Evolutionary conservation across 2,329 filamentous ascomycete genomes (phyloP), one percentile per base, ranked within the genome.

Genomic region (Calonectria pauciramosa): DNA sequence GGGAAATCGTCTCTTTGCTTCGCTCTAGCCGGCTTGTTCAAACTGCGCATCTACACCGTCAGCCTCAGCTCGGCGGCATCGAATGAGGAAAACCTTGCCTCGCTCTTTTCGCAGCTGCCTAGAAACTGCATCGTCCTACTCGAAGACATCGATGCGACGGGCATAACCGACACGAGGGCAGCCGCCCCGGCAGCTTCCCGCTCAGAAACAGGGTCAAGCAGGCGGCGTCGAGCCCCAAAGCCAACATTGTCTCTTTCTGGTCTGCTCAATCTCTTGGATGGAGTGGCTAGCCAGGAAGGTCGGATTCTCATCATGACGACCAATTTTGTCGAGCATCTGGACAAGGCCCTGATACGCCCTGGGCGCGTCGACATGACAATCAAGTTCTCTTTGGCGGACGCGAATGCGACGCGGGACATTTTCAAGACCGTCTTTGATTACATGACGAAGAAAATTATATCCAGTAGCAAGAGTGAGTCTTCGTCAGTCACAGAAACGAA

Each of bases 321-420:
- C 2, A 82, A 82, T 52, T 56, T 80, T 36, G 68, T 75, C 28
- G 66, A 81, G 47, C 73, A 80, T 38, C 73, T 82, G 3, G 77
- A 82, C 59, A 9, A 67, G 16, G 79, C 76, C n/a, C 68, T 82
- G 1, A 79, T 73, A 7, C 74, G 76, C 13, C 72, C 80, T 66
- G 74, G 92, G 0, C 85, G 92, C 2, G 89, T 94, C 0, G 92
- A 94, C 73, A 86, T 92, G 82, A 88, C 88, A 56, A 87, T 93
- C 18, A 83, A 87, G 60, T 76, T 79, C 60, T 7, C 52, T 36
- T 65, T 75, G 66, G 64, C 64, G 59, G 20, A 67, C 47, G 63
- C 68, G 59, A 65, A 20, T 13, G 66, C 67, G 2, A 30, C 41
- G 5, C 71, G 54, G 30, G 64, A 76, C 6, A 74, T 76, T 9